These are phyloP conservation scores for Dendrothele bispora DNA, from an alignment of 768 basidiomycete genomes.

Conservation along the genomic window DNA sequence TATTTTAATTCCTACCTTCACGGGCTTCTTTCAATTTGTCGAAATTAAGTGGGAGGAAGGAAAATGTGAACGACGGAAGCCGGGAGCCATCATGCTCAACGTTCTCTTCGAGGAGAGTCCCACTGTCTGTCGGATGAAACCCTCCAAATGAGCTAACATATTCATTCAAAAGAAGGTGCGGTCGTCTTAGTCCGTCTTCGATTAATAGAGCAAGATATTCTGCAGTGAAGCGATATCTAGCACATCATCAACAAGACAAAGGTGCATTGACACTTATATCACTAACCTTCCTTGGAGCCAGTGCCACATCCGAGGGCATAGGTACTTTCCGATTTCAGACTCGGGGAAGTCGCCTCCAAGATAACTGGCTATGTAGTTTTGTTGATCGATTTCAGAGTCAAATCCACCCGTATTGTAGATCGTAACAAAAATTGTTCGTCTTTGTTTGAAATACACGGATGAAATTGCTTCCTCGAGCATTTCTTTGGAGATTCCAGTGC, in stretches of 20 bases:
- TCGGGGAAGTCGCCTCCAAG: conserved; percentile 30
- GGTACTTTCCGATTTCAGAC: conserved; percentile 26
- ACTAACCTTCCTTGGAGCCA: conserved; percentile 46
- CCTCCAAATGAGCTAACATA: conserved; percentile 42
- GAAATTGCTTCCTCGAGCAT: background rate
- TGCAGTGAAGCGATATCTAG: conserved; percentile 46
- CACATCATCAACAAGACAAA: background rate
- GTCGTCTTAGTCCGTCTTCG: conserved; percentile 34
- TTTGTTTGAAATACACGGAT: background rate
- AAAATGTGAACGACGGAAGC: no score
- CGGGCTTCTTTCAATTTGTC: conserved; percentile 33
- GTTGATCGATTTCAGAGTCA: conserved; percentile 21
- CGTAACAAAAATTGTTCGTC: background rate
- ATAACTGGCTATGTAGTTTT: conserved; percentile 36
- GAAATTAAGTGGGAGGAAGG: no score
- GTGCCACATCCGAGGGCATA: conserved; percentile 41
- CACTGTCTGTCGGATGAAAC: conserved; percentile 38
- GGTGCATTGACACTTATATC: background rate
- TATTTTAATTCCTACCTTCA: conserved; percentile 29
- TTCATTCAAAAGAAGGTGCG: conserved; percentile 40
- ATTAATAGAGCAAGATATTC: conserved; percentile 43
- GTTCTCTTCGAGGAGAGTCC: conserved; percentile 24
- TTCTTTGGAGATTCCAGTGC: background rate
- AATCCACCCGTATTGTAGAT: background rate
- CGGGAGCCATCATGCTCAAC: no score